phyloP scores from a whole-genome alignment of 2,329 filamentous ascomycete species.

The Xylaria arbuscula region DNA sequence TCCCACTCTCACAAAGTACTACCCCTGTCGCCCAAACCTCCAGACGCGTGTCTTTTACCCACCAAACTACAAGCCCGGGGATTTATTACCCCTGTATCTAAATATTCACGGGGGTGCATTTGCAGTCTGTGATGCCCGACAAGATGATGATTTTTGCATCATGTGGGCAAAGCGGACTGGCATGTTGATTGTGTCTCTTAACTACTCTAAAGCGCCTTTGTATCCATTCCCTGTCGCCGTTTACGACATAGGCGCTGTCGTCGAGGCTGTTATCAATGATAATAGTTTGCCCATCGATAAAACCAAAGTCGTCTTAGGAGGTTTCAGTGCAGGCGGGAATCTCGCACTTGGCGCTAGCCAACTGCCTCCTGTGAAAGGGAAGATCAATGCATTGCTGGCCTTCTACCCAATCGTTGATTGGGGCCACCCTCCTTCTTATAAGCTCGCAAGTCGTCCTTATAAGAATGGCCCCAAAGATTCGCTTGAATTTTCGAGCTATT shows the following conservation, averaged over 20 bases:
- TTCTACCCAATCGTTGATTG: constrained; percentile 17
- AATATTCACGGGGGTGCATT: constrained; percentile 13
- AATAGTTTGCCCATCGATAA: constrained; percentile 1
- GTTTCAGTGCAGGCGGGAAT: constrained; percentile 15
- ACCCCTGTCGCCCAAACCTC: constrained; percentile 9
- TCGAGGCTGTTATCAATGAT: not conserved
- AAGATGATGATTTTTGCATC: constrained; percentile 16
- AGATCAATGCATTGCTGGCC: not conserved
- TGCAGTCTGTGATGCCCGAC: constrained; percentile 11
- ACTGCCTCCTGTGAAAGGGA: not conserved
- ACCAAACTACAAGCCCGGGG: constrained; percentile 7
- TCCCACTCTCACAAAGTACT: constrained; percentile 8
- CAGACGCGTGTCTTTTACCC: constrained; percentile 8
- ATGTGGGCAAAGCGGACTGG: constrained; percentile 12
- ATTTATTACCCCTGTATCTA: constrained; percentile 4
- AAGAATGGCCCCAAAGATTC: constrained; percentile 7
- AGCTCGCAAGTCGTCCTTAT: not conserved
- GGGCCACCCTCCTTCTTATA: constrained; percentile 2
- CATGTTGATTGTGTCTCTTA: constrained; percentile 5
- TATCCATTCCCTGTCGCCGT: constrained; percentile 4
- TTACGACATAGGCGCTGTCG: not conserved
- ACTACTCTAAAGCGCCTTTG: constrained; percentile 7
- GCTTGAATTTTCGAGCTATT: not conserved
- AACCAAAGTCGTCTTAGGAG: constrained; percentile 5
- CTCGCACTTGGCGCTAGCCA: constrained; percentile 3